Percentiles rank a stretch among this genome's conserved stretches.
Conservation (phyloP, 2,329 filamentous ascomycete species). For the Colletotrichum orbiculare region DNA sequence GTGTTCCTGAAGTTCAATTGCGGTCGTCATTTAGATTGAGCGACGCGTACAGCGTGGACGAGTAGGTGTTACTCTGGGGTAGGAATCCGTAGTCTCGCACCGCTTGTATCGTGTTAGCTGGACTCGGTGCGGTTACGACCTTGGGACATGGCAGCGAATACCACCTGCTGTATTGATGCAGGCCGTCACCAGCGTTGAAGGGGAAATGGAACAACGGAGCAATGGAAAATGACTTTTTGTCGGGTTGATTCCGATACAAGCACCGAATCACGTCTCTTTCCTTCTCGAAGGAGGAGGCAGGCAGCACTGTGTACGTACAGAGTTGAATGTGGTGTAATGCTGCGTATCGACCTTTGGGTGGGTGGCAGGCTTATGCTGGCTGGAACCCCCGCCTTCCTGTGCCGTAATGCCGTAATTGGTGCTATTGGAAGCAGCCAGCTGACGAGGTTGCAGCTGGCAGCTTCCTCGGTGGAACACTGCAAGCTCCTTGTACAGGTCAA, state of each 20-base stretch:
- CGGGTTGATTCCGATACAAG: conserved; percentile 21
- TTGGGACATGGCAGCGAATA: not conserved
- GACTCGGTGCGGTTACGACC: no score
- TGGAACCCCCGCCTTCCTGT: conserved; percentile 31
- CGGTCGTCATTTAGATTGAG: conserved; percentile 9
- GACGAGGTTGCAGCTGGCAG: conserved; percentile 10
- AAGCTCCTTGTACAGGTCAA: not conserved
- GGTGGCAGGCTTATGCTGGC: conserved; percentile 17
- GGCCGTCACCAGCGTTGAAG: not conserved
- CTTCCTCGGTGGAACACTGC: conserved; percentile 3
- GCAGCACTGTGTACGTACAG: conserved; percentile 1
- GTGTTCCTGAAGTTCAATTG: conserved; percentile 6
- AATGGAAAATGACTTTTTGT: conserved; percentile 7
- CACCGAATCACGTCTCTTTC: no score
- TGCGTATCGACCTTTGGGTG: not conserved
- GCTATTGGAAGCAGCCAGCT: conserved; percentile 13
- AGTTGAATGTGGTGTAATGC: no score
- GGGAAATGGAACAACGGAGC: not conserved
- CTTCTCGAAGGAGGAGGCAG: conserved; percentile 10
- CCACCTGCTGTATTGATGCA: conserved; percentile 8
- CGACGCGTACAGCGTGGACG: conserved; percentile 9
- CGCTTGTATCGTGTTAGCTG: no score
- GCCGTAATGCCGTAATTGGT: conserved; percentile 34
- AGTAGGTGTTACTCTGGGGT: no score
- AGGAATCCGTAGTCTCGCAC: no score